Conservation (phyloP, 345 rosid genomes). For the Combretum micranthum region DNA sequence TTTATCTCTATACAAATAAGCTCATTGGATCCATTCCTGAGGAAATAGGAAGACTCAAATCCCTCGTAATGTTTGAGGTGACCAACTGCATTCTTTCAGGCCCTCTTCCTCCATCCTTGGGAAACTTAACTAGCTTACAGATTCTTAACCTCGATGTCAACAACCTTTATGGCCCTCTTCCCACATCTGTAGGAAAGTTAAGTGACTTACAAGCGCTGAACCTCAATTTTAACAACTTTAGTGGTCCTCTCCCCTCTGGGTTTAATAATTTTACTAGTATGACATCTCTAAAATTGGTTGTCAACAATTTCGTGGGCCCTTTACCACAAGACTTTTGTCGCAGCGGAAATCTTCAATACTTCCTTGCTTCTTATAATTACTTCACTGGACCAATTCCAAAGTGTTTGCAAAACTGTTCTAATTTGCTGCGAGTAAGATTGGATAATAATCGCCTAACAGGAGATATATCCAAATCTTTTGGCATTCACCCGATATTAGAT, state of each 20-base stretch:
- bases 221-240: slow-evolving; percentile 8
- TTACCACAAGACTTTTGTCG: slow-evolving; percentile 18
- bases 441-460: slow-evolving; percentile 20
- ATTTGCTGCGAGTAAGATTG: slow-evolving; percentile 18
- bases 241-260: slow-evolving; percentile 19
- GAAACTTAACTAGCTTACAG: no score
- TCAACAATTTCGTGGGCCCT: slow-evolving; percentile 13
- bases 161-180: no score
- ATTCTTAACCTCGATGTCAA: no score
- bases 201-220: no score
- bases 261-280: slow-evolving; percentile 1
- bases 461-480: slow-evolving; percentile 21
- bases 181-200: no score
- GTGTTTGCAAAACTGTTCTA: slow-evolving; percentile 22
- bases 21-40: neutral
- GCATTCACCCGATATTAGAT: slow-evolving; percentile 15
- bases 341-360: neutral
- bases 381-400: slow-evolving; percentile 25
- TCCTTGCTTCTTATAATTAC: slow-evolving; percentile 3
- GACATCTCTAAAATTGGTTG: neutral
- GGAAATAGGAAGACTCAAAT: neutral
- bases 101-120: no score
- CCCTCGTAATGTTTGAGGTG: neutral
- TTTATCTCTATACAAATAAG: neutral
- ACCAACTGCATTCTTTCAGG: no score